Percentiles rank a stretch among this genome's conserved stretches.
phyloP scores from a whole-genome alignment of 306 rosid genomes.

The Sophora flavescens region DNA sequence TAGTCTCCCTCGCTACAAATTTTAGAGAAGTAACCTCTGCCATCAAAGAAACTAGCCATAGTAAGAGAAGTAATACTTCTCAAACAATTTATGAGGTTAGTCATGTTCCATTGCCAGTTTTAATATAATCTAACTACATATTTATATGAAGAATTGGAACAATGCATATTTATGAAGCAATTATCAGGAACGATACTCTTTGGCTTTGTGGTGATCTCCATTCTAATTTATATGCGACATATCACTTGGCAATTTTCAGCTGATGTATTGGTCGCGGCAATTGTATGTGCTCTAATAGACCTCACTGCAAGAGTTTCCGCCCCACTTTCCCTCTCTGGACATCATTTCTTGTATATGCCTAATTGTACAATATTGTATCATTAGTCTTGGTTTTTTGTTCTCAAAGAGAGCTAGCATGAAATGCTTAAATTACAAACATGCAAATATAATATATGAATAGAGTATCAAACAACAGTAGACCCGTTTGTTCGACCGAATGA shows the following conservation, averaged over 20 bases:
- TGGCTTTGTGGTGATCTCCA: conserved; percentile 62
- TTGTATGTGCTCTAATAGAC: conserved; percentile 63
- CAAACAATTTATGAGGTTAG: conserved; percentile 56
- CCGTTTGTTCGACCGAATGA: no score
- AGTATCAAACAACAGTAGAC: no score
- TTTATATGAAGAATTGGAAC: not conserved
- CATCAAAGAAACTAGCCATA: conserved; percentile 41
- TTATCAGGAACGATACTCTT: conserved; percentile 73
- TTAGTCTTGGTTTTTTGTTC: conserved; percentile 57
- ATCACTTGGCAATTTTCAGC: conserved; percentile 74
- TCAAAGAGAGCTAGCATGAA: conserved; percentile 38
- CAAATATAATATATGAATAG: no score
- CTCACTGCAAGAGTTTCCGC: conserved; percentile 49
- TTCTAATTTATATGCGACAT: conserved; percentile 58
- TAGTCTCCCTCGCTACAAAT: conserved; percentile 57
- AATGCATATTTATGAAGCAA: conserved; percentile 76
- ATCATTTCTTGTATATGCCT: conserved; percentile 54
- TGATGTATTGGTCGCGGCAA: conserved; percentile 62
- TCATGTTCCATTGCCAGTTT: not conserved
- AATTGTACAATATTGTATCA: conserved; percentile 58
- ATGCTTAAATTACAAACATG: no score
- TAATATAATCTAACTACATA: not conserved
- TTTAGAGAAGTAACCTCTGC: conserved; percentile 57
- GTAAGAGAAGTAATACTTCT: conserved; percentile 49
- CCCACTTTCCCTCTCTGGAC: conserved; percentile 65